Percentiles rank a stretch among this genome's conserved stretches.
Evolutionary conservation across 1,139 yeast genomes (phyloP).

Genomic region (Kurtzmaniella quercitrusa): DNA sequence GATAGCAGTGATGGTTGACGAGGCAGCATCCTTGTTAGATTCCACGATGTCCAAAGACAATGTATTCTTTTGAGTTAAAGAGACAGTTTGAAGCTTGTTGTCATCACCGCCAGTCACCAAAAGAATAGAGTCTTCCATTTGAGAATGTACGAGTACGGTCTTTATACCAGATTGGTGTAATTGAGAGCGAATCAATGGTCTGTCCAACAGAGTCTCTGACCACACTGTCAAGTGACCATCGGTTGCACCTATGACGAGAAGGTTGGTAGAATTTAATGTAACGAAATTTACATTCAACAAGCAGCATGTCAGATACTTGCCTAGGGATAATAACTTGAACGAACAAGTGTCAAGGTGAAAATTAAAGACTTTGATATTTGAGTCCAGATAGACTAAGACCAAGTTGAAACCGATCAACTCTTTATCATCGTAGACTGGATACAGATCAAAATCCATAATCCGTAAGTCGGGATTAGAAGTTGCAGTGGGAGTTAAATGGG

Average conservation of each 20-base stretch:
- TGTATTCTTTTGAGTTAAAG: constrained; percentile 20
- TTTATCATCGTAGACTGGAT: constrained; percentile 17
- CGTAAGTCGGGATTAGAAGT: constrained; percentile 74
- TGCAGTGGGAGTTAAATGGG: constrained; percentile 42
- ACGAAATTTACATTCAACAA: constrained; percentile 57
- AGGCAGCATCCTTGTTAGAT: constrained; percentile 59
- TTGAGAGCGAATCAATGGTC: constrained; percentile 38
- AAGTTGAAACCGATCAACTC: constrained; percentile 42
- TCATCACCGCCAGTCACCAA: constrained; percentile 89
- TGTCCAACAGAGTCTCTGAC: constrained; percentile 28
- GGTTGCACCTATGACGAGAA: constrained; percentile 63
- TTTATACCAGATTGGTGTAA: constrained; percentile 86
- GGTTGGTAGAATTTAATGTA: constrained; percentile 16
- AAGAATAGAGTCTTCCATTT: constrained; percentile 18
- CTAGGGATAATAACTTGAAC: constrained; percentile 45
- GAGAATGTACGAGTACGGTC: constrained; percentile 29
- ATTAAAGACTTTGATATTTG: constrained; percentile 64
- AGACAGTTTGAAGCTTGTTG: constrained; percentile 58
- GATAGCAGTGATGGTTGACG: constrained; percentile 80
- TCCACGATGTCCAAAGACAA: constrained; percentile 21
- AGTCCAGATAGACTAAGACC: constrained; percentile 79
- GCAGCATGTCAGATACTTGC: constrained; percentile 70
- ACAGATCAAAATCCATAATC: constrained; percentile 74
- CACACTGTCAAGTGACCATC: constrained; percentile 76
- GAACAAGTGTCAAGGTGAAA: constrained; percentile 30